Base-by-base conservation (phyloP, 2,329 filamentous ascomycete species). In the Colletotrichum orbiculare region DNA sequence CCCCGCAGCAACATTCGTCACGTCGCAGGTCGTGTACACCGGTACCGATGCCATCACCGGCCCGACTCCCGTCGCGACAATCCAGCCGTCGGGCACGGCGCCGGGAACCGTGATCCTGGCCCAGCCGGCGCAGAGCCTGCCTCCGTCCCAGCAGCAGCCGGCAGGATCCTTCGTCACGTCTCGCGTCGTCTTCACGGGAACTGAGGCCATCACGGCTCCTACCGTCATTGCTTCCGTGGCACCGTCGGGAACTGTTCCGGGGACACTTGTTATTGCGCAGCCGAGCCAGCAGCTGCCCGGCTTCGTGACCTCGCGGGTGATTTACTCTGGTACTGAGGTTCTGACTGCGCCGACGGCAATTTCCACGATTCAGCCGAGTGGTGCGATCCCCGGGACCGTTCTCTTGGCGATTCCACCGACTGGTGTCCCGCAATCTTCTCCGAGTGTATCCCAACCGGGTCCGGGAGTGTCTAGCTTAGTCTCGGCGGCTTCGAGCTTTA, bases 31-130 rank as follows among this genome's bases (percentile, higher is more conserved):
- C 2, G 35, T 56, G 3, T 47, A 38, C 33, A 47, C 54, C 0
- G 54, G 54, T 4, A 13, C 33, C 4, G 54, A 46, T 15, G 15
- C 12, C 7, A 25, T 56, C 34, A 38, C 42, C 0, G 42, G 54
- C 6, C 54, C 54, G 12, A 56, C 43, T 5, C 42, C 54, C 13
- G 13, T 63, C 2, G 39, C 47, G 9, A 67, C 66, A 11, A 53
- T 64, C 2, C 34, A 33, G 2, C 55, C 59, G 17, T 41, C 13
- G 2, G 58, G 43, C 2, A 60, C 67, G 8, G 11, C 6, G 4
- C 61, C 67, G 4, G 65, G 67, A 3, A 66, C 66, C 1, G 52
- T 62, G 1, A 58, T 68, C 17, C 15, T 66, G 4, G 50, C 59
- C 3, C 41, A 42, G 12, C 58, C 66, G 11, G 53, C 54, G 9